A percentile compares a stretch with the other conserved stretches of the same genome.
These are phyloP conservation scores for Nadsonia fulvescens DNA, from an alignment of 805 yeast genomes.

Conservation along the genomic window DNA sequence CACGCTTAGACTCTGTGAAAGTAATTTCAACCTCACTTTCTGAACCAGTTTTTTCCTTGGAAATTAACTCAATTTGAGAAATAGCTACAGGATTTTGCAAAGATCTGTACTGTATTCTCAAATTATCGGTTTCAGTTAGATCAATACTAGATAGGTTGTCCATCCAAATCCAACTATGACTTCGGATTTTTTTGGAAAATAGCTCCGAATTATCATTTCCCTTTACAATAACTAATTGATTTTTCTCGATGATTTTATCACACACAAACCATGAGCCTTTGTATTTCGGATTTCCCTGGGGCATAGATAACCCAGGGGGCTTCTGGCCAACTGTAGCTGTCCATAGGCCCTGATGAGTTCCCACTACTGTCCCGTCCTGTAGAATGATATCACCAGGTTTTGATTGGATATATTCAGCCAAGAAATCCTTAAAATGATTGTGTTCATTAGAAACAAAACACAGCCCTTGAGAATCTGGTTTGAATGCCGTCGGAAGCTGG, in stretches of 20 bases:
- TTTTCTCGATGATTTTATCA: slow-evolving; percentile 42
- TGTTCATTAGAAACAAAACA: slow-evolving; percentile 71
- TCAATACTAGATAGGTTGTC: slow-evolving; percentile 9
- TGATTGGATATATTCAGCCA: slow-evolving; percentile 54
- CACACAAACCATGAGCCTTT: slow-evolving; percentile 78
- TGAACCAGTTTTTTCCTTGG: slow-evolving; percentile 1
- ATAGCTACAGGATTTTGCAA: slow-evolving; percentile 41
- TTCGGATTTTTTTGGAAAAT: slow-evolving; percentile 26
- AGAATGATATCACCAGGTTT: slow-evolving; percentile 70
- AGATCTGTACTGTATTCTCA: slow-evolving; percentile 54
- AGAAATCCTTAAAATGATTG: slow-evolving; percentile 46
- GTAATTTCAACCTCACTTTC: slow-evolving; percentile 18
- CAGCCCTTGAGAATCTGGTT: slow-evolving; percentile 87
- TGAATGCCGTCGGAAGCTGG: slow-evolving; percentile 43
- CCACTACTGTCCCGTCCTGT: slow-evolving; percentile 58
- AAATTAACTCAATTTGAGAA: slow-evolving; percentile 10
- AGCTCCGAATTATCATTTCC: slow-evolving; percentile 46
- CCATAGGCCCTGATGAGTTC: slow-evolving; percentile 78
- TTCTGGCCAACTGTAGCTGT: slow-evolving; percentile 89
- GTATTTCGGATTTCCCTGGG: slow-evolving; percentile 65
- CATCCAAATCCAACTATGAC: slow-evolving; percentile 35
- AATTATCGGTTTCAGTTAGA: slow-evolving; percentile 9
- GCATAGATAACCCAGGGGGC: slow-evolving; percentile 66
- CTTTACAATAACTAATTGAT: slow-evolving; percentile 63
- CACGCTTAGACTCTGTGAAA: slow-evolving; percentile 34